Evolutionary conservation across 441 rosid genomes (phyloP).

Genomic region (Adansonia grandidieri): DNA sequence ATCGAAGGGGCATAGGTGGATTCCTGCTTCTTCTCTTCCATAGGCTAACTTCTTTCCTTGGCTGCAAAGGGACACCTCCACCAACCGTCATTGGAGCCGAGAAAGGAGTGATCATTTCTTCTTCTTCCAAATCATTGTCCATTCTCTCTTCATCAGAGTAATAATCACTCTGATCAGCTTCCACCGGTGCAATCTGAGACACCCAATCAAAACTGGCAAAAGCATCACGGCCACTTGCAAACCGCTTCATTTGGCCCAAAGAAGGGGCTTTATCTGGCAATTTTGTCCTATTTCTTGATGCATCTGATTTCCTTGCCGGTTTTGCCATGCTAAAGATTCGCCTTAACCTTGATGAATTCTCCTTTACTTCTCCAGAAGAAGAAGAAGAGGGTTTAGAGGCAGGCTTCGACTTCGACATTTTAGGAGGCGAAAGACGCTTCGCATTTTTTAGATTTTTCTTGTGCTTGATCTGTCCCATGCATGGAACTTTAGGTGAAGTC

Average conservation of each 20-base stretch:
- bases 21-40: slow-evolving; percentile 89
- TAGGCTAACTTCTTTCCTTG: slow-evolving; percentile 70
- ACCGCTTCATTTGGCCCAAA: slow-evolving; percentile 75
- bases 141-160: slow-evolving; percentile 56
- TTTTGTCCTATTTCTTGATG: slow-evolving; percentile 18
- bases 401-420: slow-evolving; percentile 22
- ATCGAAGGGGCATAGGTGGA: slow-evolving; percentile 70
- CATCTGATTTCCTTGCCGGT: slow-evolving; percentile 36
- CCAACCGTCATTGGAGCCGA: slow-evolving; percentile 65
- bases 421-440: slow-evolving; percentile 25
- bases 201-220: slow-evolving; percentile 72
- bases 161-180: slow-evolving; percentile 43
- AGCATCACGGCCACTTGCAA: slow-evolving; percentile 68
- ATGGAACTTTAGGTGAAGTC: slow-evolving; percentile 84
- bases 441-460: slow-evolving; percentile 42
- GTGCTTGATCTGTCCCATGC: slow-evolving; percentile 89
- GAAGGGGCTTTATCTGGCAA: slow-evolving; percentile 53
- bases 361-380: slow-evolving; percentile 26
- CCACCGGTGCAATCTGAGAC: slow-evolving; percentile 57
- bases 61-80: slow-evolving; percentile 39
- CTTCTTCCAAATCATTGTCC: slow-evolving; percentile 41
- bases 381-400: slow-evolving; percentile 6
- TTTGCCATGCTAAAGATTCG: slow-evolving; percentile 41
- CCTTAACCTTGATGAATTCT: slow-evolving; percentile 37
- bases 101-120: slow-evolving; percentile 57